phyloP scores from a whole-genome alignment of 2,329 filamentous ascomycete species.

The Aspergillus persii region DNA sequence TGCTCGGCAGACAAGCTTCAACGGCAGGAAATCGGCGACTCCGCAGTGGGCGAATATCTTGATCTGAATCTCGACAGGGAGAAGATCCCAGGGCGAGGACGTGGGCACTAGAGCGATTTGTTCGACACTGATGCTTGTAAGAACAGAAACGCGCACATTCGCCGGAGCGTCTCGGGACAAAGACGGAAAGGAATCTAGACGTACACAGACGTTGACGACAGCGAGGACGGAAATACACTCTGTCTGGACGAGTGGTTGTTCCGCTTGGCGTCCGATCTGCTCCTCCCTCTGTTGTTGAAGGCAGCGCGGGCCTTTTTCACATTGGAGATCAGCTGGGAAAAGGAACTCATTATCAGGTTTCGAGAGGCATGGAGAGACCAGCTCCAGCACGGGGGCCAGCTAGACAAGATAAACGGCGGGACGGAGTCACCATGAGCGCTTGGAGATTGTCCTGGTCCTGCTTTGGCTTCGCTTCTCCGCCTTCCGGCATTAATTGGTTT shows the following conservation, averaged over 20 bases:
- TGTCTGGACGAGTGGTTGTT: slow-evolving; percentile 20
- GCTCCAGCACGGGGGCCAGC: slow-evolving; percentile 21
- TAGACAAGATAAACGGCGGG: slow-evolving; percentile 6
- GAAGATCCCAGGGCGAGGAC: slow-evolving; percentile 37
- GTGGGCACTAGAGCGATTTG: slow-evolving; percentile 25
- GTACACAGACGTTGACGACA: slow-evolving; percentile 26
- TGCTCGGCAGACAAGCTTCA: slow-evolving; percentile 41
- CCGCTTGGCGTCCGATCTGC: slow-evolving; percentile 27
- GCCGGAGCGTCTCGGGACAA: not conserved
- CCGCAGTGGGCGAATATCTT: slow-evolving; percentile 42
- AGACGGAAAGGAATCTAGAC: slow-evolving; percentile 3
- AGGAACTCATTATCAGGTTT: slow-evolving; percentile 34
- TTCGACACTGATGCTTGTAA: slow-evolving; percentile 17
- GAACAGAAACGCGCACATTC: not conserved
- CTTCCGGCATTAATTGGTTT: not conserved
- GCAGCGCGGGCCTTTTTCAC: slow-evolving; percentile 34
- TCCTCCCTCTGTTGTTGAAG: slow-evolving; percentile 28
- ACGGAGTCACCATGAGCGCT: not conserved
- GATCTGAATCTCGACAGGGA: slow-evolving; percentile 44
- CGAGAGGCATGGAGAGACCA: slow-evolving; percentile 26
- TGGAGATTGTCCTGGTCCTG: not conserved
- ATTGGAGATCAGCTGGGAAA: slow-evolving; percentile 31
- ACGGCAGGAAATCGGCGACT: slow-evolving; percentile 33
- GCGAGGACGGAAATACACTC: slow-evolving; percentile 20
- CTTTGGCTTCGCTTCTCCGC: not conserved